phyloP scores from a whole-genome alignment of 73 alveolate genomes.

The Symbiodinium natans region DNA sequence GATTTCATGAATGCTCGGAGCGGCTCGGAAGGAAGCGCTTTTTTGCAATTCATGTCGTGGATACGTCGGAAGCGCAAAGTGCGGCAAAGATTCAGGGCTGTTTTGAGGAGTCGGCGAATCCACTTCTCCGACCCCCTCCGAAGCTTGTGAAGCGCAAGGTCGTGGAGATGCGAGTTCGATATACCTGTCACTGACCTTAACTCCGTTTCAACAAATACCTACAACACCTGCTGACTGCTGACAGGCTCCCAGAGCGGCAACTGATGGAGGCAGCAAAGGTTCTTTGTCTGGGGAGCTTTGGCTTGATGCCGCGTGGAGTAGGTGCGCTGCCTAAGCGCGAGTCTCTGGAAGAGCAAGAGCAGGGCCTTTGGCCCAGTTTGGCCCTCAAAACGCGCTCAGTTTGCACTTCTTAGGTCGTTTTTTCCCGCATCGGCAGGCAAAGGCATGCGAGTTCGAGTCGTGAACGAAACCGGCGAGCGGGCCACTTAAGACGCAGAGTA shows the following conservation, averaged over 20 bases:
- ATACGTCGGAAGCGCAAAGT: too few species aligned
- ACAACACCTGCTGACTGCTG: not conserved
- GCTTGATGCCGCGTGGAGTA: not conserved
- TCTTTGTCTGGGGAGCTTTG: not conserved
- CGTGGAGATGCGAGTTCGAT: too few species aligned
- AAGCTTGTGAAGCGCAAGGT: constrained; percentile 50
- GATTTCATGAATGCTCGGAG: too few species aligned
- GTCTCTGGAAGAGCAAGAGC: not conserved
- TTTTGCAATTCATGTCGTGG: too few species aligned
- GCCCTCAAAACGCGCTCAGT: not conserved
- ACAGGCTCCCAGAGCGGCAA: not conserved
- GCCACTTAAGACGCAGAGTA: not conserved
- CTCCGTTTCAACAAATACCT: too few species aligned
- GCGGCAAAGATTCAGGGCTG: too few species aligned
- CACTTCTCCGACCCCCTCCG: constrained; percentile 52
- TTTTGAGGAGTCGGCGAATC: constrained; percentile 32
- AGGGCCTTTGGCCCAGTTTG: not conserved
- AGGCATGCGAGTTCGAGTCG: constrained; percentile 25
- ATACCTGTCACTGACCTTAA: too few species aligned
- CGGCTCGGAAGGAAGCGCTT: too few species aligned
- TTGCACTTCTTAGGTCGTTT: not conserved
- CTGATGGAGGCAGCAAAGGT: not conserved
- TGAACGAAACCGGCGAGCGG: constrained; percentile 18
- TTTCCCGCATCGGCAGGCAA: not conserved
- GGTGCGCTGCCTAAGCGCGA: constrained; percentile 11